Evolutionary conservation across 148 eudicot genomes (phyloP).

Genomic region (Pouteria glomerata): DNA sequence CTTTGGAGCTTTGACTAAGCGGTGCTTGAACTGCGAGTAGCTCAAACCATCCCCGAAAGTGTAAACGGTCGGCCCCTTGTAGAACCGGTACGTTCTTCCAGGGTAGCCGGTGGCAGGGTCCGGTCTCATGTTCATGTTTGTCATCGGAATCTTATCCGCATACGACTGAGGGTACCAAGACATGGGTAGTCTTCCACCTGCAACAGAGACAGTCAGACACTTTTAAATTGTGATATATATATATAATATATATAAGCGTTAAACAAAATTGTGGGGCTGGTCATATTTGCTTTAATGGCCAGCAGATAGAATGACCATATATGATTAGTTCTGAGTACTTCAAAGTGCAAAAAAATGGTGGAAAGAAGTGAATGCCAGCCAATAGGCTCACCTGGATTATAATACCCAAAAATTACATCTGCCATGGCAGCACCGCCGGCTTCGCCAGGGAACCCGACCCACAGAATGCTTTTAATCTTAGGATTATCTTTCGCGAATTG

Average conservation of each 20-base stretch:
- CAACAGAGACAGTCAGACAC: neutral
- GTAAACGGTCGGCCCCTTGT: constrained; percentile 52
- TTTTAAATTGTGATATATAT: neutral
- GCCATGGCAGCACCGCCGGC: constrained; percentile 56
- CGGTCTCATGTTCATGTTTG: constrained; percentile 78
- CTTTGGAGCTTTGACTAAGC: constrained; percentile 52
- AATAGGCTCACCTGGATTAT: constrained; percentile 47
- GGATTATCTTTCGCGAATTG: constrained; percentile 32
- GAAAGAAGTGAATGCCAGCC: neutral
- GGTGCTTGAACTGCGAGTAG: constrained; percentile 47
- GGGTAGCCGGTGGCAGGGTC: constrained; percentile 58
- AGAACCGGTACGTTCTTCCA: constrained; percentile 64
- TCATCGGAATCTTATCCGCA: constrained; percentile 51
- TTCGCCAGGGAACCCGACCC: constrained; percentile 74
- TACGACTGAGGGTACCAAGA: constrained; percentile 72
- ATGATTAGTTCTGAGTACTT: neutral
- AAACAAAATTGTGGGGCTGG: no score
- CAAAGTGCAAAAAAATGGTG: no score
- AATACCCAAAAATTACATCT: constrained; percentile 49
- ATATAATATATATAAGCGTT: neutral
- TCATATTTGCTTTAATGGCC: no score
- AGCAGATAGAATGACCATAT: no score
- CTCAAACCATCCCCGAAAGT: constrained; percentile 58
- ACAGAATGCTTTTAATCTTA: constrained; percentile 51
- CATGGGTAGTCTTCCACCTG: constrained; percentile 66